These are phyloP conservation scores for Lentinula detonsa DNA, from an alignment of 768 basidiomycete species.

Conservation along the genomic window DNA sequence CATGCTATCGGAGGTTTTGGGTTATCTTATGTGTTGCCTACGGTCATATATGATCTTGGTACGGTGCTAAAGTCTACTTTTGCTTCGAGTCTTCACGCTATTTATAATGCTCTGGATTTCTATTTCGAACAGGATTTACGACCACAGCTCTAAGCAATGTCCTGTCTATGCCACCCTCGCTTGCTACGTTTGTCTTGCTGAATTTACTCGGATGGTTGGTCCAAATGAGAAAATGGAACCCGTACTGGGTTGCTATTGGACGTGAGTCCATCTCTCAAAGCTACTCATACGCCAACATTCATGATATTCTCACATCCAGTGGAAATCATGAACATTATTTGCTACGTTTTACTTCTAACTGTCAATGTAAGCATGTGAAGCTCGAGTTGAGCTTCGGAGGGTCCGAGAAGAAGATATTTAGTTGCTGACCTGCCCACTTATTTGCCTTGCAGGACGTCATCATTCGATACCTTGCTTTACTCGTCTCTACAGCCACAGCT, in stretches of 20 bases:
- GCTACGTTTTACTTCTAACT: slow-evolving; percentile 13
- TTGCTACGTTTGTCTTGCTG: slow-evolving; percentile 13
- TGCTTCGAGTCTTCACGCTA: background rate
- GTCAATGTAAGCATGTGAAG: slow-evolving; percentile 8
- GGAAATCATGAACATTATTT: slow-evolving; percentile 14
- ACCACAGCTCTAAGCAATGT: slow-evolving; percentile 17
- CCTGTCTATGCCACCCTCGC: slow-evolving; percentile 17
- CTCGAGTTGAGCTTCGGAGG: too few species aligned
- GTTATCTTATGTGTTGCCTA: slow-evolving; percentile 14
- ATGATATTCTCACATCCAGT: background rate
- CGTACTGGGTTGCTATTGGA: slow-evolving; percentile 13
- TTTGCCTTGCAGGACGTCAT: background rate
- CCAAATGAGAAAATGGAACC: slow-evolving; percentile 11
- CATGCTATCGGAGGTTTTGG: slow-evolving; percentile 15
- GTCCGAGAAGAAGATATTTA: too few species aligned
- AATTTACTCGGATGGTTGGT: slow-evolving; percentile 12
- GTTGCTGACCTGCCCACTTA: too few species aligned
- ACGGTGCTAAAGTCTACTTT: background rate
- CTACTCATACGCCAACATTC: background rate
- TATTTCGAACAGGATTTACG: slow-evolving; percentile 12
- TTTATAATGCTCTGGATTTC: background rate
- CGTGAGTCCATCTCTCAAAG: background rate
- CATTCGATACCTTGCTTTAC: slow-evolving; percentile 14
- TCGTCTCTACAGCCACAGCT: slow-evolving; percentile 14
- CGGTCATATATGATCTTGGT: slow-evolving; percentile 18